Evolutionary conservation across 768 basidiomycete genomes (phyloP).

Genomic region (Termitomyces sp.): DNA sequence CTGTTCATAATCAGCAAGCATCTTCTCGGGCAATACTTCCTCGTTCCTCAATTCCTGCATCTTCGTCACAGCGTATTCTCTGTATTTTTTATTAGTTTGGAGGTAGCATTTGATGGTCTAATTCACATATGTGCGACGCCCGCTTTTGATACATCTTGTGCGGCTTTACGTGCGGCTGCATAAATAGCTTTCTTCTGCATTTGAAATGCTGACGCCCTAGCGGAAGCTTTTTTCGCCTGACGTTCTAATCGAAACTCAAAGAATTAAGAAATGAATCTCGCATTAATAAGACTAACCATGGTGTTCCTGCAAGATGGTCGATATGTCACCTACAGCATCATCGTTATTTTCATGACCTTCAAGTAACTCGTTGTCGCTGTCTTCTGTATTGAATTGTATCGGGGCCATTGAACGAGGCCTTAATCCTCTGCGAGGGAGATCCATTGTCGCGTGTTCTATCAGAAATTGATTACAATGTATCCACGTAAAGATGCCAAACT

Average conservation of each 20-base stretch:
- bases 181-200: constrained; percentile 29
- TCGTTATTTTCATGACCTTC: constrained; percentile 14
- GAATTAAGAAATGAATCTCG: constrained; percentile 1
- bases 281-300: constrained; percentile 10
- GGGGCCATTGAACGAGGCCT: constrained; percentile 13
- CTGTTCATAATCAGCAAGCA: constrained; percentile 21
- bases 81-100: constrained; percentile 8
- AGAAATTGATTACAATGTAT: background rate
- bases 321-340: constrained; percentile 6
- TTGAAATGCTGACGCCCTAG: constrained; percentile 22
- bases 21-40: constrained; percentile 22
- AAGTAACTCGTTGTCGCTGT: constrained; percentile 12
- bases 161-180: constrained; percentile 25
- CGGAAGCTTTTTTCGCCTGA: constrained; percentile 22
- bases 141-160: constrained; percentile 22
- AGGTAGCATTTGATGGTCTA: background rate
- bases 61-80: constrained; percentile 25
- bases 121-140: constrained; percentile 27
- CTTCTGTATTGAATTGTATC: constrained; percentile 10
- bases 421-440: background rate
- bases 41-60: constrained; percentile 21
- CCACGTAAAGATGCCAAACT: background rate
- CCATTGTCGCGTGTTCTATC: background rate
- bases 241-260: constrained; percentile 14
- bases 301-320: constrained; percentile 8